Conservation (phyloP, 1,284 basidiomycete genomes). For the Pisolithus thermaeus region DNA sequence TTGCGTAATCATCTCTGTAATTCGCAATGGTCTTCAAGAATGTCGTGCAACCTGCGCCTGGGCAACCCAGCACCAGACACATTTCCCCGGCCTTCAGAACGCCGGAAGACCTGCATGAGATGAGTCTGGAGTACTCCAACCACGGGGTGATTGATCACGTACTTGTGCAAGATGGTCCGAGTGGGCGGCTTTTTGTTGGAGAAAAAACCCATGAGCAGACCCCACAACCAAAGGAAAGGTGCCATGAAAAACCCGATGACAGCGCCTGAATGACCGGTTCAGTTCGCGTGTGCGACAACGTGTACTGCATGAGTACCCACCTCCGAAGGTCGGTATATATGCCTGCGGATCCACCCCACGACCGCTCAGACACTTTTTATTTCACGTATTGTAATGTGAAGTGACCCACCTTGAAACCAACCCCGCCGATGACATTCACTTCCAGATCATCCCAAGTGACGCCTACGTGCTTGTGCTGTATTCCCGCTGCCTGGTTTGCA, state of each 20-base stretch:
- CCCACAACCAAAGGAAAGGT: conserved; percentile 48
- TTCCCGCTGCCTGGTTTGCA: conserved; percentile 62
- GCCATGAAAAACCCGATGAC: conserved; percentile 51
- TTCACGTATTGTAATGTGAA: not conserved
- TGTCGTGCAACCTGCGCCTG: conserved; percentile 75
- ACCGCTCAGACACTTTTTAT: conserved; percentile 2
- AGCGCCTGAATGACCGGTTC: conserved; percentile 42
- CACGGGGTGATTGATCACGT: conserved; percentile 20
- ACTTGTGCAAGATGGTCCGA: conserved; percentile 65
- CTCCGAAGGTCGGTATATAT: conserved; percentile 60
- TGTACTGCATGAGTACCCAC: conserved; percentile 30
- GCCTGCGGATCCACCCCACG: conserved; percentile 35
- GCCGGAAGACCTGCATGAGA: conserved; percentile 57
- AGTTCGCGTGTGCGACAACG: not conserved
- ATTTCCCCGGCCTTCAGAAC: conserved; percentile 43
- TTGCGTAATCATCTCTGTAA: conserved; percentile 55
- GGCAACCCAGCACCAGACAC: conserved; percentile 70
- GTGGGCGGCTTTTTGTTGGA: conserved; percentile 49
- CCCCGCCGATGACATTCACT: conserved; percentile 66
- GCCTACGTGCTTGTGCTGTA: conserved; percentile 80
- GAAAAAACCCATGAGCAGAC: conserved; percentile 46
- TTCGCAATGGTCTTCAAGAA: conserved; percentile 78
- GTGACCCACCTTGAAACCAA: conserved; percentile 46
- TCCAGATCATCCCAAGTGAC: conserved; percentile 74
- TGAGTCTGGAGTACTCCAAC: conserved; percentile 12